Base-by-base conservation (phyloP, 1,139 yeast genomes). In the Zygotorulaspora mrakii region DNA sequence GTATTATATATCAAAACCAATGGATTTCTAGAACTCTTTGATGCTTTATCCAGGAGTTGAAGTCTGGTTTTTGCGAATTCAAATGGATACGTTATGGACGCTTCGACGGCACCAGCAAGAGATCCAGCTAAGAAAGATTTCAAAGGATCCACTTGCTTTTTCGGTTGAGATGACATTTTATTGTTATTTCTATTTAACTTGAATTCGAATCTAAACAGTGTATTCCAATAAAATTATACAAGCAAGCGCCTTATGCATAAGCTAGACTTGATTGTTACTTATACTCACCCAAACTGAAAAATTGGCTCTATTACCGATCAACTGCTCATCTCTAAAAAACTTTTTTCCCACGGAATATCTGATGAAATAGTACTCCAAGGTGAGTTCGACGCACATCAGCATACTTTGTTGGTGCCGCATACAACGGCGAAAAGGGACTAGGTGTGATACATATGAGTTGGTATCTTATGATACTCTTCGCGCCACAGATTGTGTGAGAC, bases 21-120 rank as follows among this genome's bases (percentile, higher is more conserved):
- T 11, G 98, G 98, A 57, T 91, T 89, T 52, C 89, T 70, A 8
- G 94, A 82, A 24, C 76, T 74, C 33, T 69, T 80, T 13, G 85
- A 69, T 1, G 78, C 60, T 59, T 82, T 83, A 59, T 82, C 86
- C 22, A 84, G 78, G 46, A 91, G 73, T 66, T 91, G 98, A 35
- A 91, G 72, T 47, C 97, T 70, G 5, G 98, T 91, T 61, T 91
- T 91, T 32, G 97, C 96, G 66, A 89, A 91, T 64, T 91, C 98
- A 63, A 91, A 91, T 1, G 98, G 98, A 61, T 88, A 91, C 0
- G 96, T 89, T 36, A 85, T 73, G 28, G 78, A 77, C 21, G 96
- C 96, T 66, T 89, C 97, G 33, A 87, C 74, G 27, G 94, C 96
- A 46, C 97, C 97, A 1, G 96, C 97, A 1, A 86, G 70, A 37